Evolutionary conservation across 768 basidiomycete species (phyloP).

Genomic region (Suillus tomentosus): DNA sequence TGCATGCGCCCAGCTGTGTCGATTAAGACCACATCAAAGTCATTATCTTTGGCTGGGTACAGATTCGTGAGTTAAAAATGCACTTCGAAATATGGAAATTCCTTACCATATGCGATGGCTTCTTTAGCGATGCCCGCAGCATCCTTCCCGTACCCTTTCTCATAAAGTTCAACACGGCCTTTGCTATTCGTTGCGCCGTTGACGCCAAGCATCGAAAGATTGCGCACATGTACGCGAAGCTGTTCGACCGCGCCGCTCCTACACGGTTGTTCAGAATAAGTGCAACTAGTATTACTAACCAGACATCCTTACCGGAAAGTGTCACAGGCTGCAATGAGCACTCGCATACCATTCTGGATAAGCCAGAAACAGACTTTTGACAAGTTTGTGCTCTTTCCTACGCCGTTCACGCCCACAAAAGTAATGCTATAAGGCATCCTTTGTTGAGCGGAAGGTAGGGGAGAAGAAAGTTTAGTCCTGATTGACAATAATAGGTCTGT

Average conservation of each 20-base stretch:
- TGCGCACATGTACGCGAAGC: conserved; percentile 93
- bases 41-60: conserved; percentile 73
- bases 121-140: conserved; percentile 98
- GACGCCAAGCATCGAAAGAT: conserved; percentile 81
- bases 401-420: conserved; percentile 98
- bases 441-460: conserved; percentile 72
- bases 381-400: conserved; percentile 97
- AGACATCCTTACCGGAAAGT: conserved; percentile 75
- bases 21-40: conserved; percentile 95
- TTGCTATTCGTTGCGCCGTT: conserved; percentile 70
- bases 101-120: conserved; percentile 84
- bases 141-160: conserved; percentile 97
- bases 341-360: conserved; percentile 89
- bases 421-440: conserved; percentile 89
- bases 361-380: conserved; percentile 99
- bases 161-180: conserved; percentile 88
- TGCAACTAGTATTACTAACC: not conserved
- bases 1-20: conserved; percentile 99
- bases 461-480: conserved; percentile 79
- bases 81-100: conserved; percentile 1
- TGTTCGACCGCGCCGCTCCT: conserved; percentile 98
- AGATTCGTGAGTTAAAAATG: conserved; percentile 12
- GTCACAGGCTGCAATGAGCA: conserved; percentile 97
- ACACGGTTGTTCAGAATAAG: conserved; percentile 12
- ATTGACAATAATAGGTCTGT: conserved; percentile 96